These are phyloP conservation scores for Candida alai DNA, from an alignment of 805 yeast species.

Conservation along the genomic window DNA sequence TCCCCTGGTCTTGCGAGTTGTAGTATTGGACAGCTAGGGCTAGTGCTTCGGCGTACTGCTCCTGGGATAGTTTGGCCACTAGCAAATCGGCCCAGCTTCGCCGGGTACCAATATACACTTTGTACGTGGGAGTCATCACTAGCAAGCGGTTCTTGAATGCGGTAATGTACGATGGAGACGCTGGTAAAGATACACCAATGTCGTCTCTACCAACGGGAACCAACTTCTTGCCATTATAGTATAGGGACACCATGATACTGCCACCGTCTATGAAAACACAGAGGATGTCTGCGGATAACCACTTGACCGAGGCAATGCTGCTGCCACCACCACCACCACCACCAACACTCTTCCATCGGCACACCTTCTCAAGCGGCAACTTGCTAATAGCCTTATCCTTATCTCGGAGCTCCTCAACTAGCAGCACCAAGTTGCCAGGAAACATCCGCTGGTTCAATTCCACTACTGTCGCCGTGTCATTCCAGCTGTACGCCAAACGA, in stretches of 20 bases:
- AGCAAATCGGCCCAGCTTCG: constrained; percentile 70
- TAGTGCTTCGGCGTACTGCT: constrained; percentile 55
- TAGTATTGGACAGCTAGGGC: constrained; percentile 51
- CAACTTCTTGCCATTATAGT: constrained; percentile 5
- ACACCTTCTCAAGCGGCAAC: constrained; percentile 22
- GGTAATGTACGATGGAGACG: no score
- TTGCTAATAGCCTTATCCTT: constrained; percentile 33
- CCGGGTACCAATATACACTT: constrained; percentile 55
- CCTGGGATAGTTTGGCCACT: constrained; percentile 42
- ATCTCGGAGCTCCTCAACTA: constrained; percentile 30
- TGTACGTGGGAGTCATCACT: constrained; percentile 18
- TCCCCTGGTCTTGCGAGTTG: constrained; percentile 38
- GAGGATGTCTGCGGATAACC: constrained; percentile 41
- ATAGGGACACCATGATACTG: constrained; percentile 7
- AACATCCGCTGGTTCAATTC: constrained; percentile 42
- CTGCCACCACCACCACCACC: constrained; percentile 23
- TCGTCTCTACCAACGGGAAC: constrained; percentile 2
- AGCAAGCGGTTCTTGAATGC: constrained; percentile 21
- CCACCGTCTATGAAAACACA: constrained; percentile 18
- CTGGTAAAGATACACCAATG: background rate
- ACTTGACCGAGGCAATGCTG: constrained; percentile 48
- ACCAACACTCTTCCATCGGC: constrained; percentile 16
- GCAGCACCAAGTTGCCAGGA: constrained; percentile 23
- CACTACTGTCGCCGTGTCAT: constrained; percentile 53
- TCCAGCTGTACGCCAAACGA: constrained; percentile 65